phyloP scores from a whole-genome alignment of 1,284 basidiomycete genomes.

The Fomitiporia mediterranea region DNA sequence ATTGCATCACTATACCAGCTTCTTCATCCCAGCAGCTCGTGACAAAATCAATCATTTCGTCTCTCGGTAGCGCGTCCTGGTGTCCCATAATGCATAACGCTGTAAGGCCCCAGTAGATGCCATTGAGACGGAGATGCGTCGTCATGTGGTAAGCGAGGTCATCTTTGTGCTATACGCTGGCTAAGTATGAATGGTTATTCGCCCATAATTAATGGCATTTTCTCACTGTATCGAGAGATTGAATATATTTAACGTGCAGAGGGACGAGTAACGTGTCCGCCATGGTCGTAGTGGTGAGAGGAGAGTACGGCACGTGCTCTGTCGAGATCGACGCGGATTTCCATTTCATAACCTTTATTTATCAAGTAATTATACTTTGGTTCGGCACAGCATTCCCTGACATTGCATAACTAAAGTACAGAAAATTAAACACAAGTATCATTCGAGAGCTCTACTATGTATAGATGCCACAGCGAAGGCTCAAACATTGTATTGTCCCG shows the following conservation, averaged over 20 bases:
- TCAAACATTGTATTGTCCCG: too few species aligned
- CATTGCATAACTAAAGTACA: too few species aligned
- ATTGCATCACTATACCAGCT: conserved; percentile 52
- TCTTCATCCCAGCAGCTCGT: conserved; percentile 92
- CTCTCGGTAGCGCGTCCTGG: conserved; percentile 71
- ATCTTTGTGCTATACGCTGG: conserved; percentile 55
- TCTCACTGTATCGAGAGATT: conserved; percentile 62
- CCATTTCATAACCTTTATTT: neutral
- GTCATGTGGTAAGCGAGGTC: conserved; percentile 93
- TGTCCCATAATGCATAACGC: conserved; percentile 80
- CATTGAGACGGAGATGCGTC: conserved; percentile 91
- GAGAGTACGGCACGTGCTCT: neutral
- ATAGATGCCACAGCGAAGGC: neutral
- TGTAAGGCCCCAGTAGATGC: conserved; percentile 94
- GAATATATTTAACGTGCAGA: conserved; percentile 72
- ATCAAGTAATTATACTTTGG: neutral
- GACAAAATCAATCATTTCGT: conserved; percentile 87
- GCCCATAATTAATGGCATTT: neutral
- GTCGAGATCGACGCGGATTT: neutral
- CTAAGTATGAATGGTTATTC: neutral
- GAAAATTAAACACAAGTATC: too few species aligned
- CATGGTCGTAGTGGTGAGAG: neutral
- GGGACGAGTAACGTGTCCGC: conserved; percentile 31
- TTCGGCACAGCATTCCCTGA: too few species aligned
- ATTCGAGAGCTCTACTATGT: neutral